Evolutionary conservation across 2,329 filamentous ascomycete genomes (phyloP).

Genomic region (Fusarium humuli): DNA sequence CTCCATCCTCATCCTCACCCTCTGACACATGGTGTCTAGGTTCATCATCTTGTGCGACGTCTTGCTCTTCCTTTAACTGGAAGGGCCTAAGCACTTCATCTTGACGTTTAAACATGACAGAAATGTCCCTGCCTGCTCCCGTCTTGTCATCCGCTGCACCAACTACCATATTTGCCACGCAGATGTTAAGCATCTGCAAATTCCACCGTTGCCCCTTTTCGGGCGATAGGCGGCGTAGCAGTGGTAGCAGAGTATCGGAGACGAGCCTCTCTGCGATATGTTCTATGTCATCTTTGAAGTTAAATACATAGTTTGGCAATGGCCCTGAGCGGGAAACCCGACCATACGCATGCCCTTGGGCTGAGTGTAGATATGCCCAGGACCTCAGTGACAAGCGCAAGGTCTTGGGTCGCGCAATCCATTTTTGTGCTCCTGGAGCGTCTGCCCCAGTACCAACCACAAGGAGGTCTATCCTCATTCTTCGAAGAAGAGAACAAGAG

Average conservation of each 20-base stretch:
- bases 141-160: constrained; percentile 62
- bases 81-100: constrained; percentile 76
- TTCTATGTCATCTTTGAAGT: constrained; percentile 67
- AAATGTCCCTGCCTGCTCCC: constrained; percentile 79
- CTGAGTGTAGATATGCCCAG: constrained; percentile 53
- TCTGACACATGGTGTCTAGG: constrained; percentile 36
- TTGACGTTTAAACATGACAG: constrained; percentile 83
- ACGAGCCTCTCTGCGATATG: constrained; percentile 76
- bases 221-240: constrained; percentile 80
- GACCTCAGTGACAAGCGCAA: constrained; percentile 83
- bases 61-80: constrained; percentile 60
- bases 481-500: constrained; percentile 75
- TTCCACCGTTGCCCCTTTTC: constrained; percentile 77
- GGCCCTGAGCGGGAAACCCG: constrained; percentile 81
- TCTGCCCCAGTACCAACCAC: constrained; percentile 58
- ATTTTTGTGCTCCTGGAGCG: constrained; percentile 57
- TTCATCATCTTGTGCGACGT: constrained; percentile 45
- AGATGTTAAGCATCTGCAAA: constrained; percentile 85
- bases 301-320: constrained; percentile 80
- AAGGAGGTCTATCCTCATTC: constrained; percentile 83
- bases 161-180: constrained; percentile 84
- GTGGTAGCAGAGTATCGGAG: constrained; percentile 72
- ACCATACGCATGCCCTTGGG: constrained; percentile 68
- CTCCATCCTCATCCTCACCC: constrained; percentile 35
- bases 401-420: constrained; percentile 85